Conservation (phyloP, 169 alveolate genomes). For the Plasmodium vivax region DNA sequence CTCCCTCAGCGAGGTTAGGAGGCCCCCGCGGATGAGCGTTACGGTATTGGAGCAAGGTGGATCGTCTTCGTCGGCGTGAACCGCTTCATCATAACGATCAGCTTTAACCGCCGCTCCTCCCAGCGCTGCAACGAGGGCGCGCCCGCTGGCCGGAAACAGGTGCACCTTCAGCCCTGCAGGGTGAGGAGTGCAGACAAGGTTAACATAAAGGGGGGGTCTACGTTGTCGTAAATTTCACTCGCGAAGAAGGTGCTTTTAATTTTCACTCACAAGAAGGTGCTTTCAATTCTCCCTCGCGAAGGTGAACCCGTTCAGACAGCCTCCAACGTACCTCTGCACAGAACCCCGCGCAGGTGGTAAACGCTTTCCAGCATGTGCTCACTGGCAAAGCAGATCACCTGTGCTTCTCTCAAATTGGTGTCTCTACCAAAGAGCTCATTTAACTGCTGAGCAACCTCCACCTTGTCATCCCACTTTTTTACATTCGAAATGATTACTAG, state of each 20-base stretch:
- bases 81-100: not conserved
- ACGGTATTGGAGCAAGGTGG: not conserved
- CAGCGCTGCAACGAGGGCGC: not conserved
- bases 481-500: not conserved
- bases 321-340: conserved; percentile 1
- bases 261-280: not conserved
- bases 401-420: not conserved
- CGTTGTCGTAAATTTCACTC: not conserved
- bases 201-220: not conserved
- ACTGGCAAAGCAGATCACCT: not conserved
- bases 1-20: not conserved
- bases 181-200: not conserved
- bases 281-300: not conserved
- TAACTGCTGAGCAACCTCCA: not conserved
- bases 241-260: not conserved
- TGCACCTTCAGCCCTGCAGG: conserved; percentile 6
- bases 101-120: not conserved
- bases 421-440: not conserved
- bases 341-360: not conserved
- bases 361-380: not conserved
- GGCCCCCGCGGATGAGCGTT: not conserved
- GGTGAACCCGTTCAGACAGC: not conserved
- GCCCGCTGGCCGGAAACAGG: not conserved
- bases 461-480: not conserved
- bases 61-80: not conserved